Evolutionary conservation across 2,329 filamentous ascomycete species (phyloP).

Genomic region (Kalmusia sp.): DNA sequence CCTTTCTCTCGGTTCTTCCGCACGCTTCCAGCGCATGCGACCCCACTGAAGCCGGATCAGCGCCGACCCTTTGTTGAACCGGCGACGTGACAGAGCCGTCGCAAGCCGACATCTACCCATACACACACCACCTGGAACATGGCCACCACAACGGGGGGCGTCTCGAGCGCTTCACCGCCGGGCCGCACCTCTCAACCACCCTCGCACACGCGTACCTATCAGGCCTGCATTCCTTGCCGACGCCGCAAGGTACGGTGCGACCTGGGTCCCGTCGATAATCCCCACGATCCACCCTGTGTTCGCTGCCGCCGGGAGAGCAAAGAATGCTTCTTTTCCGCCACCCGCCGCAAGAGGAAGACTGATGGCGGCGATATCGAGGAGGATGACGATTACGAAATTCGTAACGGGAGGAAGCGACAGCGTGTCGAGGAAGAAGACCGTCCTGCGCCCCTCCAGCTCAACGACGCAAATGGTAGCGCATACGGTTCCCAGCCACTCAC

Average conservation of each 20-base stretch:
- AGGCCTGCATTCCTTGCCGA: slow-evolving; percentile 62
- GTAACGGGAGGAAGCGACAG: slow-evolving; percentile 75
- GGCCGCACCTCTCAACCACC: slow-evolving; percentile 17
- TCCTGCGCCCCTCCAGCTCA: slow-evolving; percentile 29
- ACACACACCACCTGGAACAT: slow-evolving; percentile 15
- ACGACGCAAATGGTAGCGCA: slow-evolving; percentile 23
- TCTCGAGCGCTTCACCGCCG: slow-evolving; percentile 33
- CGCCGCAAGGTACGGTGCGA: slow-evolving; percentile 66
- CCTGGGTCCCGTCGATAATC: slow-evolving; percentile 80
- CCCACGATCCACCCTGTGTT: slow-evolving; percentile 90
- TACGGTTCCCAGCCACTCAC: slow-evolving; percentile 64
- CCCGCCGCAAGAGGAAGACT: slow-evolving; percentile 86
- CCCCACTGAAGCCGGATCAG: slow-evolving; percentile 1
- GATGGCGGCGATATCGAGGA: slow-evolving; percentile 57
- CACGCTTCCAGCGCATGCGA: slow-evolving; percentile 1
- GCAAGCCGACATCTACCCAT: slow-evolving; percentile 25
- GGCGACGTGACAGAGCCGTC: slow-evolving; percentile 20
- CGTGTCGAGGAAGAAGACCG: slow-evolving; percentile 57
- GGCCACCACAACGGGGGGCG: slow-evolving; percentile 25
- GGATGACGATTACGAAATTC: slow-evolving; percentile 69
- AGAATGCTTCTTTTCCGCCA: slow-evolving; percentile 96
- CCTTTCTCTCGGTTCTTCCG: not conserved
- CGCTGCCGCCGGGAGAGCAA: slow-evolving; percentile 94
- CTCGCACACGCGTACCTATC: slow-evolving; percentile 48
- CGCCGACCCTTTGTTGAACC: slow-evolving; percentile 1